phyloP scores from a whole-genome alignment of 306 rosid genomes.

The Pyrus pyrifolia region DNA sequence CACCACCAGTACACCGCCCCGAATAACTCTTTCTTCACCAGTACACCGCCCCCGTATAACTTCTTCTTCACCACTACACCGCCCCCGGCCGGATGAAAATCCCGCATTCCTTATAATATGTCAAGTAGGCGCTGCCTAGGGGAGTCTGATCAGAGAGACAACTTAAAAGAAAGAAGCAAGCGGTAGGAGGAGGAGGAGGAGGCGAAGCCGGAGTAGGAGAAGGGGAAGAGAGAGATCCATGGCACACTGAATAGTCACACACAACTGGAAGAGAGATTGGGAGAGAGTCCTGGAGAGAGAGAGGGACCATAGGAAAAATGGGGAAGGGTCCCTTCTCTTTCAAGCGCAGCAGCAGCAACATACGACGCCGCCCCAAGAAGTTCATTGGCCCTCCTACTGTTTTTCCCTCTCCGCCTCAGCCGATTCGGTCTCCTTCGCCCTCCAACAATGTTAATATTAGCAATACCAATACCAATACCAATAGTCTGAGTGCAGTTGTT shows the following conservation, averaged over 20 bases:
- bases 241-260: neutral
- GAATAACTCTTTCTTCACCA: no score
- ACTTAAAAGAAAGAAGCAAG: neutral
- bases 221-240: neutral
- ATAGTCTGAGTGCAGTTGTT: neutral
- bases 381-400: neutral
- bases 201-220: neutral
- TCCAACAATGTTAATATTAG: neutral
- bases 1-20: no score
- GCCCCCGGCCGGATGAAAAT: no score
- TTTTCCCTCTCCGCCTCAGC: constrained; percentile 15
- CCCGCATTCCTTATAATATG: no score
- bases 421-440: neutral
- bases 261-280: neutral
- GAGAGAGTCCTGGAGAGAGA: neutral
- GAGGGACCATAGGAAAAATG: constrained; percentile 29
- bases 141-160: no score
- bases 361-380: constrained; percentile 59
- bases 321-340: constrained; percentile 60
- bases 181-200: neutral
- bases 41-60: no score
- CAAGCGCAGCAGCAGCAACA: constrained; percentile 41
- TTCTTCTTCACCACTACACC: no score
- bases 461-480: neutral
- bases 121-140: no score